A percentile compares a stretch with the other conserved stretches of the same genome.
These are phyloP conservation scores for Citrullus colocynthis DNA, from an alignment of 306 rosid genomes.

Conservation along the genomic window DNA sequence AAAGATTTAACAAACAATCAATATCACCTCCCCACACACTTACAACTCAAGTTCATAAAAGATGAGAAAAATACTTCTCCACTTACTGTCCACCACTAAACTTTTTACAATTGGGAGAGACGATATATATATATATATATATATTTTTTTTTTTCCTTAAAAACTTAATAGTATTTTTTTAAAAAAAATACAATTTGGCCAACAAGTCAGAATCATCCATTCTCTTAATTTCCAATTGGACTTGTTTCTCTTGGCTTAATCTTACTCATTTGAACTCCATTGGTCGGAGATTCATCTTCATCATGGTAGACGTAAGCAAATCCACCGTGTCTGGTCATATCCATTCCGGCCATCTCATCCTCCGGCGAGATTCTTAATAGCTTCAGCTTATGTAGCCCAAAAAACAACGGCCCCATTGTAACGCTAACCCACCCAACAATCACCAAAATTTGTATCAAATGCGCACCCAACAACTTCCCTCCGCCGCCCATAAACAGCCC, in stretches of 20 bases:
- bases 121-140: too few species aligned
- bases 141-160: too few species aligned
- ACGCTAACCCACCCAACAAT: neutral
- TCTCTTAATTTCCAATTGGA: neutral
- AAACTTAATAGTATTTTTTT: too few species aligned
- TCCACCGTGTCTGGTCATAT: conserved; percentile 6
- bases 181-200: neutral
- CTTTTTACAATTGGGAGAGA: neutral
- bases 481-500: conserved; percentile 12
- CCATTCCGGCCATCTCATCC: conserved; percentile 12
- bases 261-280: neutral
- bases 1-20: neutral
- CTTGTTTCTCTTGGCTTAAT: neutral
- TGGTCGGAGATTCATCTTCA: neutral
- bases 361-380: neutral
- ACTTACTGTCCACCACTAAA: neutral
- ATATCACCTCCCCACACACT: neutral
- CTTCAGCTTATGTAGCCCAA: neutral
- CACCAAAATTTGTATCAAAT: conserved; percentile 3
- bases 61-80: too few species aligned
- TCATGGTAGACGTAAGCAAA: conserved; percentile 12
- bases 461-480: neutral
- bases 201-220: neutral
- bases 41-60: neutral
- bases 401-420: conserved; percentile 5